Conservation (phyloP, 306 rosid species). For the Gastrolobium bilobum region DNA sequence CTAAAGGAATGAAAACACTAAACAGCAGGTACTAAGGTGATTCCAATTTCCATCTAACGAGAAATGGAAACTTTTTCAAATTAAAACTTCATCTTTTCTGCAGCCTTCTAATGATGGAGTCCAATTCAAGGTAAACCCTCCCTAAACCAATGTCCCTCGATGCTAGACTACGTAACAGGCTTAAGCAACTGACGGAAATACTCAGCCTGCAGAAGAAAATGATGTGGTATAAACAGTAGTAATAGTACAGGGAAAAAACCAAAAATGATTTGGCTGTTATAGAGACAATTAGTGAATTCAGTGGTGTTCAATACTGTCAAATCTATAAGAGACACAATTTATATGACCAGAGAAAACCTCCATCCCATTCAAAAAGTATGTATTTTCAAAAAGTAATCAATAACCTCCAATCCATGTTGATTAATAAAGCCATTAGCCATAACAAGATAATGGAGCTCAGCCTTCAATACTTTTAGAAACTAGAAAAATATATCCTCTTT, state of each 20-base stretch:
- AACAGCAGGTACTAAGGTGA: slow-evolving; percentile 56
- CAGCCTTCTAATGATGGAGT: slow-evolving; percentile 62
- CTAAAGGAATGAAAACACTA: slow-evolving; percentile 59
- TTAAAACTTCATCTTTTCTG: slow-evolving; percentile 54
- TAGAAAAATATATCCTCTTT: not conserved
- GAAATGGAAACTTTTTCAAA: slow-evolving; percentile 59
- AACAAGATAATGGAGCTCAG: slow-evolving; percentile 3
- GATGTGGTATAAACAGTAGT: slow-evolving; percentile 6
- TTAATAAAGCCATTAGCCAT: slow-evolving; percentile 16
- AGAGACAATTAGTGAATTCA: slow-evolving; percentile 27
- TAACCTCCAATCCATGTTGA: slow-evolving; percentile 18
- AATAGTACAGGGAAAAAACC: not conserved
- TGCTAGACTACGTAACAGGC: slow-evolving; percentile 94
- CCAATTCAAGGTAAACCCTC: slow-evolving; percentile 60
- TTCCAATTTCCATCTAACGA: slow-evolving; percentile 58
- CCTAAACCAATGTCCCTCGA: slow-evolving; percentile 56
- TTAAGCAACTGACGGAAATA: slow-evolving; percentile 97
- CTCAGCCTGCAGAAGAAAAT: slow-evolving; percentile 77
- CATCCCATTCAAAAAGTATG: not conserved
- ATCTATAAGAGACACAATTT: slow-evolving; percentile 5
- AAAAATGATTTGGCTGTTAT: slow-evolving; percentile 2
- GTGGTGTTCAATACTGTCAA: slow-evolving; percentile 1
- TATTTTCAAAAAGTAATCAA: slow-evolving; percentile 24
- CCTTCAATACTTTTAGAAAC: not conserved
- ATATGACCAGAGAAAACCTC: slow-evolving; percentile 16